These are phyloP conservation scores for Fraxinus excelsior DNA, from an alignment of 257 asterid genomes.

Conservation along the genomic window DNA sequence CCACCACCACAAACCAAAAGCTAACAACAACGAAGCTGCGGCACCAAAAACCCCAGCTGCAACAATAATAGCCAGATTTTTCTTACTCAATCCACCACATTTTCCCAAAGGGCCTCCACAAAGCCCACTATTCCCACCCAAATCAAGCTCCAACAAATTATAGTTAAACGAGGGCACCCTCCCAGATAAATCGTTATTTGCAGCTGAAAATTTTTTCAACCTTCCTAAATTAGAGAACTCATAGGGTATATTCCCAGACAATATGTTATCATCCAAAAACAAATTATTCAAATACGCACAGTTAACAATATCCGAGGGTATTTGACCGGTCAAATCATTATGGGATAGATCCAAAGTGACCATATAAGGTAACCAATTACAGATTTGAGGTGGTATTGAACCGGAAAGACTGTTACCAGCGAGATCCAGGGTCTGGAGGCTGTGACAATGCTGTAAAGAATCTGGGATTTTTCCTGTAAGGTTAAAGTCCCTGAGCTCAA, in stretches of 20 bases:
- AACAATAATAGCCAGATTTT: constrained; percentile 42
- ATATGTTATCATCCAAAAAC: constrained; percentile 42
- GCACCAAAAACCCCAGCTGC: constrained; percentile 62
- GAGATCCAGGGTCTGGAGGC: constrained; percentile 72
- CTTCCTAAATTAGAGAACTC: constrained; percentile 59
- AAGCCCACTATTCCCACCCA: constrained; percentile 48
- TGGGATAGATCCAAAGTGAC: constrained; percentile 64
- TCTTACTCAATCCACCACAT: constrained; percentile 49
- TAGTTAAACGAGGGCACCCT: constrained; percentile 42
- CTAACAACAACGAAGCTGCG: constrained; percentile 48
- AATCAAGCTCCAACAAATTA: constrained; percentile 29
- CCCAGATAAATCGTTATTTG: constrained; percentile 51
- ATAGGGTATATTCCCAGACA: constrained; percentile 64
- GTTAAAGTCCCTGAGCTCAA: constrained; percentile 53
- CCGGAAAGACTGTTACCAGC: constrained; percentile 62
- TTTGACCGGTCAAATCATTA: constrained; percentile 58
- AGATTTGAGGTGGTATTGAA: constrained; percentile 53
- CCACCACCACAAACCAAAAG: constrained; percentile 70
- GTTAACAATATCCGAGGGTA: constrained; percentile 67
- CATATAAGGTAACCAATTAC: constrained; percentile 78
- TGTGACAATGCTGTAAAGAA: constrained; percentile 55
- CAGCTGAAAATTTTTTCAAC: constrained; percentile 46
- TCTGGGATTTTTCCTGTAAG: constrained; percentile 57
- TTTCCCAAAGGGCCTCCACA: constrained; percentile 48
- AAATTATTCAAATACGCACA: constrained; percentile 61